Conservation (phyloP, 2,329 filamentous ascomycete species). For the Colletotrichum truncatum region DNA sequence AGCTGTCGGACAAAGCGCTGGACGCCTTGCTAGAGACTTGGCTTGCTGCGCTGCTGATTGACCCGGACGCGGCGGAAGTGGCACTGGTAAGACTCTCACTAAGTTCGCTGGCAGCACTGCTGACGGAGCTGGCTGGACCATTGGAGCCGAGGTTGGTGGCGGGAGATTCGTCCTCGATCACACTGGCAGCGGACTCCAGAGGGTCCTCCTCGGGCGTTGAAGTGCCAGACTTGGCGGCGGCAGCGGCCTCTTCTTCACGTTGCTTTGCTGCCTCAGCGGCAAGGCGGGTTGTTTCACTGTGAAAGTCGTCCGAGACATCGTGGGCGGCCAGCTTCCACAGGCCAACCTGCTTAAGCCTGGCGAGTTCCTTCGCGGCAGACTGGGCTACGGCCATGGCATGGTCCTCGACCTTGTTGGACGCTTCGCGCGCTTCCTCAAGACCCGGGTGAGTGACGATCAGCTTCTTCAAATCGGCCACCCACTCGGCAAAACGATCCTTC, state of each 20-base stretch:
- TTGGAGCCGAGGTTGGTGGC: constrained; percentile 11
- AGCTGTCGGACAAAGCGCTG: constrained; percentile 3
- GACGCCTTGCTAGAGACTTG: constrained; percentile 34
- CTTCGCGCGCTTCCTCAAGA: constrained; percentile 73
- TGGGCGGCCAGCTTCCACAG: constrained; percentile 82
- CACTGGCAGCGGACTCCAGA: constrained; percentile 28
- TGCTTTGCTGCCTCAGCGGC: constrained; percentile 57
- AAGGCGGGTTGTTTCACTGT: constrained; percentile 69
- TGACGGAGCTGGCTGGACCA: constrained; percentile 4
- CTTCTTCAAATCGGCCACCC: constrained; percentile 83
- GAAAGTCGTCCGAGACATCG: constrained; percentile 83
- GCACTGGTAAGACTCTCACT: constrained; percentile 23
- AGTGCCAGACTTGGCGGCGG: constrained; percentile 28
- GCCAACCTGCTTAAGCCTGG: constrained; percentile 82
- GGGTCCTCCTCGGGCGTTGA: constrained; percentile 30
- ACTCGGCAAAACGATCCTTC: constrained; percentile 83
- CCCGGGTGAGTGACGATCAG: constrained; percentile 79
- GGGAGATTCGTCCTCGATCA: constrained; percentile 29
- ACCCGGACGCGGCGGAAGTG: constrained; percentile 34
- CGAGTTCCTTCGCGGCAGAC: constrained; percentile 81
- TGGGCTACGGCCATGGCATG: constrained; percentile 84
- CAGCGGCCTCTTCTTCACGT: constrained; percentile 40
- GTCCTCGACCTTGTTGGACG: constrained; percentile 76
- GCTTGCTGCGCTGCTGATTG: constrained; percentile 32
- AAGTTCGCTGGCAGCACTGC: constrained; percentile 7